These are phyloP conservation scores for Chalara sp. DNA, from an alignment of 2,329 filamentous ascomycete genomes.

Conservation along the genomic window DNA sequence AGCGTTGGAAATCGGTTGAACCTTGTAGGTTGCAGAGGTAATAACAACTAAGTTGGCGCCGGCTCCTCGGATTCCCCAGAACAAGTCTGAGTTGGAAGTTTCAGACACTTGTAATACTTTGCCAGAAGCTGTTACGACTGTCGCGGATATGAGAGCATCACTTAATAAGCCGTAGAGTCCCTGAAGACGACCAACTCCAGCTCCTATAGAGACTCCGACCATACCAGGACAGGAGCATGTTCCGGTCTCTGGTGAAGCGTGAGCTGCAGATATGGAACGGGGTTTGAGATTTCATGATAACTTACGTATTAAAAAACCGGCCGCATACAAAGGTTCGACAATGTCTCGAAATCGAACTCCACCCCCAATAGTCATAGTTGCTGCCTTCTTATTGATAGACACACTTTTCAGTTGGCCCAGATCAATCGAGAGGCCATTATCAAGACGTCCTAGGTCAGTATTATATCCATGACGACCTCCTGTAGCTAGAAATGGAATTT, in stretches of 20 bases:
- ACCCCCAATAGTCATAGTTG: background rate
- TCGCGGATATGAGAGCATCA: constrained; percentile 37
- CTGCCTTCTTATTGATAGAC: background rate
- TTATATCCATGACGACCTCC: background rate
- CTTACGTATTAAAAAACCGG: background rate
- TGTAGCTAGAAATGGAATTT: background rate
- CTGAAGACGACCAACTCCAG: constrained; percentile 33
- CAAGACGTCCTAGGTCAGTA: background rate
- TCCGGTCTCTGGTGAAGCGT: background rate
- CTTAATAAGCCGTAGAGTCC: constrained; percentile 34
- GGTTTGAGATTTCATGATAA: background rate
- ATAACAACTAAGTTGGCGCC: constrained; percentile 38
- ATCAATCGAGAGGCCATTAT: background rate
- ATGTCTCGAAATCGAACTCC: background rate
- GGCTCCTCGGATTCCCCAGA: constrained; percentile 32
- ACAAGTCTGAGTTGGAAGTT: constrained; percentile 35
- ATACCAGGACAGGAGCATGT: constrained; percentile 30
- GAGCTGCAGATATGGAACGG: too few species aligned
- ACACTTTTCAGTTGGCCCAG: background rate
- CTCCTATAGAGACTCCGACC: constrained; percentile 27
- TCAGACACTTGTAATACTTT: constrained; percentile 30
- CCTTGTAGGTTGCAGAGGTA: constrained; percentile 13
- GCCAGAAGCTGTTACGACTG: constrained; percentile 39
- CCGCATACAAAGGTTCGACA: background rate
- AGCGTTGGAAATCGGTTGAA: background rate